Conservation (phyloP, 2,329 filamentous ascomycete species). For the Penicillium sclerotigenum region DNA sequence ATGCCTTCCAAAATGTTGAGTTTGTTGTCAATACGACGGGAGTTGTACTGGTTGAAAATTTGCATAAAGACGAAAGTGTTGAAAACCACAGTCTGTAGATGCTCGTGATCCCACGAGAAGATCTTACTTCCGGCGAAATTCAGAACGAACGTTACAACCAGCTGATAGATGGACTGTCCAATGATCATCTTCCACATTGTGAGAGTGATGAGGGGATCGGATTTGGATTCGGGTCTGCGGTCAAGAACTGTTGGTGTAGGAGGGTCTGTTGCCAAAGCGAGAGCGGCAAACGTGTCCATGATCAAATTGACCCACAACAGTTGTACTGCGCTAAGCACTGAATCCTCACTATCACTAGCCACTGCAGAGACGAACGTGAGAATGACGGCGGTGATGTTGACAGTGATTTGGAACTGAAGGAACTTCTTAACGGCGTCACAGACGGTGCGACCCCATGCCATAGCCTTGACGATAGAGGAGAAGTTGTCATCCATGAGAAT, state of each 20-base stretch:
- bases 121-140: slow-evolving; percentile 47
- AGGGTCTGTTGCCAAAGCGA: slow-evolving; percentile 63
- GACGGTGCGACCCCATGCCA: slow-evolving; percentile 76
- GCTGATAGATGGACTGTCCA: slow-evolving; percentile 44
- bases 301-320: slow-evolving; percentile 68
- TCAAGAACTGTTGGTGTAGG: slow-evolving; percentile 58
- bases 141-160: slow-evolving; percentile 42
- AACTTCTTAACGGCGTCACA: slow-evolving; percentile 77
- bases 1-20: slow-evolving; percentile 47
- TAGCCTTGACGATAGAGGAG: slow-evolving; percentile 77
- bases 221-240: slow-evolving; percentile 49
- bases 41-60: slow-evolving; percentile 52
- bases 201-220: slow-evolving; percentile 44
- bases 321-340: slow-evolving; percentile 64
- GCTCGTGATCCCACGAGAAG: slow-evolving; percentile 29
- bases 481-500: slow-evolving; percentile 89
- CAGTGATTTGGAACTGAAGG: slow-evolving; percentile 53
- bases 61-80: slow-evolving; percentile 50
- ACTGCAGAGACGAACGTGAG: slow-evolving; percentile 65
- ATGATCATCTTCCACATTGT: slow-evolving; percentile 50
- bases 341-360: slow-evolving; percentile 52
- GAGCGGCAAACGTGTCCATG: slow-evolving; percentile 66
- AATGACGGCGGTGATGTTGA: slow-evolving; percentile 66
- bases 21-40: slow-evolving; percentile 44
- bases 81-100: slow-evolving; percentile 41